These are phyloP conservation scores for Fusarium proliferatum DNA, from an alignment of 2,329 filamentous ascomycete species.

Conservation along the genomic window DNA sequence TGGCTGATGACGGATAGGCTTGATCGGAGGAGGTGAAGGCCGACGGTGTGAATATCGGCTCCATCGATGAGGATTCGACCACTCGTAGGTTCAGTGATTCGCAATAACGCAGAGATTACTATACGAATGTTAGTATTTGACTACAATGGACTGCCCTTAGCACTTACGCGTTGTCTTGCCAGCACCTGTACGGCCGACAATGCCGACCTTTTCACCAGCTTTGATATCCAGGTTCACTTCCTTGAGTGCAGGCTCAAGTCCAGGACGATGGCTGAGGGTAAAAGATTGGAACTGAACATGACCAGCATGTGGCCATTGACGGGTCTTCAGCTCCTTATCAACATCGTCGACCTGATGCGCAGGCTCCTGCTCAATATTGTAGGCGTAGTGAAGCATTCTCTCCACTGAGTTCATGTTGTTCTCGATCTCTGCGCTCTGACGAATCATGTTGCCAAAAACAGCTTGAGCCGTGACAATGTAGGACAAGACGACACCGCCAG, in stretches of 20 bases:
- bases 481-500: constrained; percentile 24
- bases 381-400: constrained; percentile 87
- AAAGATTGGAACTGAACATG: constrained; percentile 18
- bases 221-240: constrained; percentile 9
- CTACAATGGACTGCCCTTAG: accelerated
- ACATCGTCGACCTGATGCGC: not conserved
- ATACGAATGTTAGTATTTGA: not conserved
- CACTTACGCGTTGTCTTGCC: constrained; percentile 23
- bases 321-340: not conserved
- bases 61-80: constrained; percentile 25
- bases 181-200: constrained; percentile 24
- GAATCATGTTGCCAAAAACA: constrained; percentile 73
- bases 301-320: constrained; percentile 1
- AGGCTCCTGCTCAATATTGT: constrained; percentile 56
- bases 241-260: constrained; percentile 11
- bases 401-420: constrained; percentile 98
- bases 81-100: constrained; percentile 20
- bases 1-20: constrained; percentile 28
- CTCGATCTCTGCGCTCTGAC: constrained; percentile 65
- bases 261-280: constrained; percentile 22
- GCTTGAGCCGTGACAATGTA: constrained; percentile 54
- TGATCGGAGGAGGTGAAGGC: constrained; percentile 20
- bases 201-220: constrained; percentile 19
- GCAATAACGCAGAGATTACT: constrained; percentile 21
- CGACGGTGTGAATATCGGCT: constrained; percentile 20